Percentiles rank a stretch among this genome's conserved stretches.
These are phyloP conservation scores for Myriosclerotinia scirpicola DNA, from an alignment of 2,329 filamentous ascomycete species.

Conservation along the genomic window DNA sequence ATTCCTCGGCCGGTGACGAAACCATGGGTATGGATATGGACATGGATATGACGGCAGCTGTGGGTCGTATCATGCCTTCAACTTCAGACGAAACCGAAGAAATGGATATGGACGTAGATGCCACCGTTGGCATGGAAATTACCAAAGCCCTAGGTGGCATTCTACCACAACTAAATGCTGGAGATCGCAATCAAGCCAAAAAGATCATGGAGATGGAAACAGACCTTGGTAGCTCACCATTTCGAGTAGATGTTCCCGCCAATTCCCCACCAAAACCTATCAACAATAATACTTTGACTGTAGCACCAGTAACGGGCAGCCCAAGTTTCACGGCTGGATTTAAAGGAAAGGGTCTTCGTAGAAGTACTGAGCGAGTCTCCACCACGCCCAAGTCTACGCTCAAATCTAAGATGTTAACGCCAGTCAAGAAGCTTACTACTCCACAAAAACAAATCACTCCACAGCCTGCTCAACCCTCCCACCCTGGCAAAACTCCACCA, in stretches of 20 bases:
- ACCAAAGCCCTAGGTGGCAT: constrained; percentile 59
- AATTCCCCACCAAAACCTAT: constrained; percentile 44
- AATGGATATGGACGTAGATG: constrained; percentile 43
- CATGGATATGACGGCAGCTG: constrained; percentile 46
- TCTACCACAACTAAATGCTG: constrained; percentile 44
- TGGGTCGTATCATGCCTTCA: constrained; percentile 47
- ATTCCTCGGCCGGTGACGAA: constrained; percentile 37
- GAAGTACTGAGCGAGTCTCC: constrained; percentile 48
- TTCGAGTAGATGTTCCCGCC: constrained; percentile 39
- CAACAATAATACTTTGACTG: constrained; percentile 41
- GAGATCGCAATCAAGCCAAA: constrained; percentile 51
- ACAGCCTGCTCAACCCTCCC: constrained; percentile 46
- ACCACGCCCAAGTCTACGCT: constrained; percentile 41
- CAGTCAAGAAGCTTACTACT: constrained; percentile 42
- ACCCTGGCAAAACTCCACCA: constrained; percentile 51
- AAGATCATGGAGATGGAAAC: constrained; percentile 60
- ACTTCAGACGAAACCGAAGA: constrained; percentile 47
- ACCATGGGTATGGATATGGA: constrained; percentile 34
- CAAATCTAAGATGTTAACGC: constrained; percentile 34
- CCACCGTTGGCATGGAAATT: constrained; percentile 60
- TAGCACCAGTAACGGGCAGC: constrained; percentile 52
- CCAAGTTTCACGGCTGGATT: constrained; percentile 54
- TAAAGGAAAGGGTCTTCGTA: constrained; percentile 50
- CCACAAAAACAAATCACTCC: constrained; percentile 48
- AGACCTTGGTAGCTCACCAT: constrained; percentile 49